phyloP scores from a whole-genome alignment of 768 basidiomycete species.

The Mycena polygramma region DNA sequence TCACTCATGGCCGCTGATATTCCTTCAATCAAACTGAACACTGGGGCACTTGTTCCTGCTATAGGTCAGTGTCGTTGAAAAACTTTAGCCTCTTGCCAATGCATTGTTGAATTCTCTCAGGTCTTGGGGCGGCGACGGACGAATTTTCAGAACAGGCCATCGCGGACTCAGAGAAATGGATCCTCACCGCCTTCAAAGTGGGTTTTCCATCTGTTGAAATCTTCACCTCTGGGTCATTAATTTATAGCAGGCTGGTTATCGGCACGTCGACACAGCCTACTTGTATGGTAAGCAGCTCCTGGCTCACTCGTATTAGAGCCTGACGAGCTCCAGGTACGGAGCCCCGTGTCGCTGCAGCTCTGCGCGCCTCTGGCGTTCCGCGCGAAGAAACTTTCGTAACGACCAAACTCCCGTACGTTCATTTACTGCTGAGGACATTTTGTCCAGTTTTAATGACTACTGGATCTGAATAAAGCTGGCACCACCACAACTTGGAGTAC shows the following conservation, averaged over 20 bases:
- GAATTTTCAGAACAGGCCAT: not conserved
- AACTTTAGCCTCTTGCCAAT: not conserved
- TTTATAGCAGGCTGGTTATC: conserved; percentile 51
- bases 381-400: conserved; percentile 64
- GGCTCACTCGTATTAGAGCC: no score
- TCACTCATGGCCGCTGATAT: conserved; percentile 8
- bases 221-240: not conserved
- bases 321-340: conserved; percentile 50
- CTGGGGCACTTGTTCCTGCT: conserved; percentile 18
- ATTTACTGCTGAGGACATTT: conserved; percentile 51
- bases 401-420: conserved; percentile 59
- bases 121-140: conserved; percentile 4
- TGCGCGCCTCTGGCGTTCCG: conserved; percentile 62
- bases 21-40: conserved; percentile 19
- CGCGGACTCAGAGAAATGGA: conserved; percentile 45
- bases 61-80: conserved; percentile 2
- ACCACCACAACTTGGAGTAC: conserved; percentile 49
- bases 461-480: conserved; percentile 45
- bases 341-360: conserved; percentile 55
- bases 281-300: conserved; percentile 44
- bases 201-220: not conserved
- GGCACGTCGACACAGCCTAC: conserved; percentile 57
- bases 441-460: conserved; percentile 37
- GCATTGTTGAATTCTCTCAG: not conserved
- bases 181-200: conserved; percentile 57